phyloP scores from a whole-genome alignment of 1,139 yeast species.

The Zygoascus sp. region DNA sequence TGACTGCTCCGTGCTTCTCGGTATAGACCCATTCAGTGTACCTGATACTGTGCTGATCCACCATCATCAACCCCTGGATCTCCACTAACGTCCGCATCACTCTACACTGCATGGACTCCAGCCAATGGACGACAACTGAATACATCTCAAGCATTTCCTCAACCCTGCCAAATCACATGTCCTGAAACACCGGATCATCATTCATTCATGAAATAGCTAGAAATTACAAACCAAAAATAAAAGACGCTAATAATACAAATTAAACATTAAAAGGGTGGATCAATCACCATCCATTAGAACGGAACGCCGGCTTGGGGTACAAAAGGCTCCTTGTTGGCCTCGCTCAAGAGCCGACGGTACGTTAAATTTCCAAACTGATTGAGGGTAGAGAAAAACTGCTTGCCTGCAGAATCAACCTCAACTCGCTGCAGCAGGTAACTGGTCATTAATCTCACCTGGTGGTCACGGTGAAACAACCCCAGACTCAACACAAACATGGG shows the following conservation, averaged over 20 bases:
- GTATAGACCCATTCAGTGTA: no score
- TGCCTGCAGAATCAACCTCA: constrained; percentile 33
- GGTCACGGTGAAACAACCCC: constrained; percentile 36
- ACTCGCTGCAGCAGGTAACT: constrained; percentile 31
- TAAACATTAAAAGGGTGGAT: neutral
- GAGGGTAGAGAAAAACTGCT: constrained; percentile 27
- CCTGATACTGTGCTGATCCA: no score
- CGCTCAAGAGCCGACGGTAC: constrained; percentile 24
- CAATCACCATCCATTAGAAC: no score
- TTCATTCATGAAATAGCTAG: neutral
- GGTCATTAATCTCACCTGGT: constrained; percentile 29
- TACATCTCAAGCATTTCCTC: neutral
- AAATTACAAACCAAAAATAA: neutral
- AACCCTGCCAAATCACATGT: neutral
- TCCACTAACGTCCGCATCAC: no score
- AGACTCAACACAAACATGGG: constrained; percentile 30
- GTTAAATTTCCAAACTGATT: constrained; percentile 32
- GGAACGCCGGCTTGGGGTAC: constrained; percentile 18
- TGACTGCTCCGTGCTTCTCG: no score
- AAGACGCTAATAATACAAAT: neutral
- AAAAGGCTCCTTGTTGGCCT: constrained; percentile 11
- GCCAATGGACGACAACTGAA: no score
- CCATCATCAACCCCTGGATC: no score
- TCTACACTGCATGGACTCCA: no score
- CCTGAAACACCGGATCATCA: neutral